Percentiles rank a stretch among this genome's conserved stretches.
Conservation (phyloP, 2,329 filamentous ascomycete genomes). For the Coniochaeta sp. region DNA sequence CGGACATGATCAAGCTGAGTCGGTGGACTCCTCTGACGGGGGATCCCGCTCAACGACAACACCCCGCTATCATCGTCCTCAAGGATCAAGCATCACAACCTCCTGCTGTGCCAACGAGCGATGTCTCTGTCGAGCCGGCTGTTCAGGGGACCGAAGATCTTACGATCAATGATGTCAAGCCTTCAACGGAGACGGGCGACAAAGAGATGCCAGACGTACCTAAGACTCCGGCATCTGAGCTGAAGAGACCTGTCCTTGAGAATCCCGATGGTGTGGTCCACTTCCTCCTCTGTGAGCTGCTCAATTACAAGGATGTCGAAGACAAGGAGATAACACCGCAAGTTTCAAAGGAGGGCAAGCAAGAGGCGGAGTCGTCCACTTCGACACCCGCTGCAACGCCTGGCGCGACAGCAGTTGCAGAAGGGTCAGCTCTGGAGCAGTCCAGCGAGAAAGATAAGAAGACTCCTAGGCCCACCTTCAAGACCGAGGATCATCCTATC, state of each 20-base stretch:
- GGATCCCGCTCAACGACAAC: conserved; percentile 19
- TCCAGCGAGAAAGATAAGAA: conserved; percentile 53
- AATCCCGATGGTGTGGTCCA: conserved; percentile 93
- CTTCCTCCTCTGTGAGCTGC: conserved; percentile 84
- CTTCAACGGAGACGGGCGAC: conserved; percentile 50
- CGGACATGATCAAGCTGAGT: conserved; percentile 71
- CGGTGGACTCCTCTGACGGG: conserved; percentile 40
- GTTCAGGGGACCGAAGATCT: conserved; percentile 38
- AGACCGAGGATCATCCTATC: conserved; percentile 86
- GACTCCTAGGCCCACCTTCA: conserved; percentile 67
- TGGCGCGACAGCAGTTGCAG: conserved; percentile 2
- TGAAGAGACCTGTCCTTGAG: conserved; percentile 78
- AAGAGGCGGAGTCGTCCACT: conserved; percentile 13
- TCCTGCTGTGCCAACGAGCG: conserved; percentile 16
- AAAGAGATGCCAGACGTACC: conserved; percentile 56
- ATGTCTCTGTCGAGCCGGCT: conserved; percentile 33
- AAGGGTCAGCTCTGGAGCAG: conserved; percentile 6
- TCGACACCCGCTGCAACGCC: conserved; percentile 9
- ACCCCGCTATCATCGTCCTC: conserved; percentile 25
- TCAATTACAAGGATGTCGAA: conserved; percentile 88
- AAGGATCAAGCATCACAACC: conserved; percentile 26
- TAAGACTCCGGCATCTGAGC: conserved; percentile 53
- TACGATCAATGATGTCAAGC: conserved; percentile 47
- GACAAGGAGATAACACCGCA: conserved; percentile 57
- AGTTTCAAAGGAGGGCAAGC: conserved; percentile 30